phyloP scores from a whole-genome alignment of 2,329 filamentous ascomycete genomes.

The Cladosporium sp. region DNA sequence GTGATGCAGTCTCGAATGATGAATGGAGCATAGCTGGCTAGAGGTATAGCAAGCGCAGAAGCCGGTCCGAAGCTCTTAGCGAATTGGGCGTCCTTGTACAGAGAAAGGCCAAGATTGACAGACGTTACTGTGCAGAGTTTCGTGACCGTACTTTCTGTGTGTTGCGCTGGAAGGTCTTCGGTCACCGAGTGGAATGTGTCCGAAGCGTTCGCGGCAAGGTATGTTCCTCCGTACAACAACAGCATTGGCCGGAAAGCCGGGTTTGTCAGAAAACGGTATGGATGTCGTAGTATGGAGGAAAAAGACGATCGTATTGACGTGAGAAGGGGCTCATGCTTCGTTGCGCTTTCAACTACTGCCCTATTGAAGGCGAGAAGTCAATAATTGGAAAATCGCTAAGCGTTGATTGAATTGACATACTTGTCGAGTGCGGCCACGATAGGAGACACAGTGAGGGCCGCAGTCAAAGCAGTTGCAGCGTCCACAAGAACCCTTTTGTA shows the following conservation, averaged over 20 bases:
- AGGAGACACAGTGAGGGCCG: conserved; percentile 20
- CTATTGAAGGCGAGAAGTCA: conserved; percentile 10
- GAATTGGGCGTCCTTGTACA: conserved; percentile 22
- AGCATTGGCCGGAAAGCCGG: conserved; percentile 19
- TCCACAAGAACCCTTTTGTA: conserved; percentile 3
- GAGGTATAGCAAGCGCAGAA: conserved; percentile 15
- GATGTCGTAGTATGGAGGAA: conserved; percentile 11
- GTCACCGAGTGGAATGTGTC: conserved; percentile 16
- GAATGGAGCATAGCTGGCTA: conserved; percentile 18
- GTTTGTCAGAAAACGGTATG: conserved; percentile 17
- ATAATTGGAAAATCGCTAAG: not conserved
- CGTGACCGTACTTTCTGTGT: conserved; percentile 15
- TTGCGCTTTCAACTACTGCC: conserved; percentile 20
- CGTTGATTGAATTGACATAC: conserved; percentile 7
- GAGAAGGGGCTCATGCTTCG: conserved; percentile 15
- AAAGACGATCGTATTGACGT: conserved; percentile 13
- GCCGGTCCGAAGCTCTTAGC: conserved; percentile 19
- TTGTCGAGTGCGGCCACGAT: conserved; percentile 22
- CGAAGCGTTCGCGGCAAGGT: conserved; percentile 19
- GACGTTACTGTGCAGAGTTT: conserved; percentile 19
- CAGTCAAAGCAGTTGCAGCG: conserved; percentile 18
- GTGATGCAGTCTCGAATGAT: conserved; percentile 20
- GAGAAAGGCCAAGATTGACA: conserved; percentile 17
- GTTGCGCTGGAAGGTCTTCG: conserved; percentile 13
- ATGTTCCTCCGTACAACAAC: conserved; percentile 20